Percentiles rank a stretch among this genome's conserved stretches.
Evolutionary conservation across 2,329 filamentous ascomycete genomes (phyloP).

Genomic region (Aspergillus tubingensis): DNA sequence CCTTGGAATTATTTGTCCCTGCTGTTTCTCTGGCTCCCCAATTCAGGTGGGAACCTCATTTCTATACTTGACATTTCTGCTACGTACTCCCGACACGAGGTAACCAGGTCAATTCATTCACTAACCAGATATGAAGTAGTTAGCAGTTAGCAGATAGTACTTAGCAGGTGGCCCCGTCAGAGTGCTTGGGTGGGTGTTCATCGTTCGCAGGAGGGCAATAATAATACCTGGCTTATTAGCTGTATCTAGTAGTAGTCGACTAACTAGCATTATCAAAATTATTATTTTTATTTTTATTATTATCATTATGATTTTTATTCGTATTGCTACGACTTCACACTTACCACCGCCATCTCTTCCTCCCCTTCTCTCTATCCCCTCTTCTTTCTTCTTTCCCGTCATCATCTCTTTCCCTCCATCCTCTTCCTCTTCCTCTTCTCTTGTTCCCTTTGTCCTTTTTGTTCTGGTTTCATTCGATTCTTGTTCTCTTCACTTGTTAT

Average conservation of each 20-base stretch:
- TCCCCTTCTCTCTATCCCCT: background rate
- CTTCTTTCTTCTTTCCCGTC: background rate
- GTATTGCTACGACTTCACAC: background rate
- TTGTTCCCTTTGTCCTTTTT: conserved; percentile 8
- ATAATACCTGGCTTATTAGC: background rate
- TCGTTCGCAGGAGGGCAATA: no score
- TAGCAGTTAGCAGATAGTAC: no score
- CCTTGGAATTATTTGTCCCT: no score
- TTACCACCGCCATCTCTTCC: background rate
- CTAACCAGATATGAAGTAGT: no score
- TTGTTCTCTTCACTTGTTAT: conserved; percentile 11
- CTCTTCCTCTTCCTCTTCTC: conserved; percentile 9
- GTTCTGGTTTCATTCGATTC: conserved; percentile 3
- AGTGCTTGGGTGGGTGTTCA: no score
- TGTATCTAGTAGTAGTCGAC: background rate
- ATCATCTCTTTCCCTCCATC: background rate
- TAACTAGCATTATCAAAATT: background rate
- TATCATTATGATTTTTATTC: background rate
- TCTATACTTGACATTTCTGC: no score
- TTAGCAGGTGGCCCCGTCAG: no score
- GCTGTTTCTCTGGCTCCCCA: background rate
- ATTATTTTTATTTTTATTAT: background rate
- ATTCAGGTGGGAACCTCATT: no score
- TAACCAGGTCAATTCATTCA: no score
- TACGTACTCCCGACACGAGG: no score